phyloP scores from a whole-genome alignment of 1,284 basidiomycete genomes.

The Apiotrichum laibachii region DNA sequence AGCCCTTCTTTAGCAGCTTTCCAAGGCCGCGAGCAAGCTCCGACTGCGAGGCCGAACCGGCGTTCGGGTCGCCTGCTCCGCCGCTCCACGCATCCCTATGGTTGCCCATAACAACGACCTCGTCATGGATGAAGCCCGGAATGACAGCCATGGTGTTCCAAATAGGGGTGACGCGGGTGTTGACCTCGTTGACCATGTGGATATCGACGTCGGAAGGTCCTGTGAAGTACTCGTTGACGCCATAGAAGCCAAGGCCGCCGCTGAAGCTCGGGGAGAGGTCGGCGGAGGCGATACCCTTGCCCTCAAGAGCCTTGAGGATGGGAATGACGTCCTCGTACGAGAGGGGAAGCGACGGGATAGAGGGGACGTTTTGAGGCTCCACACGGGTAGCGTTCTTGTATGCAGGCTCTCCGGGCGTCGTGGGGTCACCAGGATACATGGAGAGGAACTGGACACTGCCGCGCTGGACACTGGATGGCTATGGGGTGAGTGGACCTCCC shows the following conservation, averaged over 20 bases:
- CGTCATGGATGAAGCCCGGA: slow-evolving; percentile 80
- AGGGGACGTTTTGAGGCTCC: slow-evolving; percentile 68
- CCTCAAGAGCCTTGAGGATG: slow-evolving; percentile 52
- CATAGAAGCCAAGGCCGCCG: slow-evolving; percentile 53
- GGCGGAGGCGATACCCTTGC: slow-evolving; percentile 37
- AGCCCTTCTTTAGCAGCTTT: slow-evolving; percentile 66
- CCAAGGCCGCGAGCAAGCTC: slow-evolving; percentile 84
- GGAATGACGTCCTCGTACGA: slow-evolving; percentile 56
- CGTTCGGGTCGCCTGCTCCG: slow-evolving; percentile 79
- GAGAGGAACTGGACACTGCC: slow-evolving; percentile 76
- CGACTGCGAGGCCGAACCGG: slow-evolving; percentile 79
- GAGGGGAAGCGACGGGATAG: slow-evolving; percentile 68
- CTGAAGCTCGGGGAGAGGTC: slow-evolving; percentile 52
- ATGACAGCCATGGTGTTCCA: slow-evolving; percentile 78
- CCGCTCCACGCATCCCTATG: slow-evolving; percentile 74
- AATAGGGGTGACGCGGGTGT: slow-evolving; percentile 64
- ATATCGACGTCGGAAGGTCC: slow-evolving; percentile 55
- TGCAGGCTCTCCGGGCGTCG: slow-evolving; percentile 79
- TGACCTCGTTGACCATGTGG: slow-evolving; percentile 58
- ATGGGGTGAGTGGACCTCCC: neutral
- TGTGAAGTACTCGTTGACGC: slow-evolving; percentile 55
- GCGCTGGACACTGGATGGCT: slow-evolving; percentile 69
- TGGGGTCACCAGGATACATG: slow-evolving; percentile 63
- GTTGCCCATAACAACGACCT: slow-evolving; percentile 79
- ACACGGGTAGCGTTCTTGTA: slow-evolving; percentile 76